Percentiles rank a stretch among this genome's conserved stretches.
Evolutionary conservation across 257 asterid species (phyloP).

Genomic region (Parsonsia alboflavescens): DNA sequence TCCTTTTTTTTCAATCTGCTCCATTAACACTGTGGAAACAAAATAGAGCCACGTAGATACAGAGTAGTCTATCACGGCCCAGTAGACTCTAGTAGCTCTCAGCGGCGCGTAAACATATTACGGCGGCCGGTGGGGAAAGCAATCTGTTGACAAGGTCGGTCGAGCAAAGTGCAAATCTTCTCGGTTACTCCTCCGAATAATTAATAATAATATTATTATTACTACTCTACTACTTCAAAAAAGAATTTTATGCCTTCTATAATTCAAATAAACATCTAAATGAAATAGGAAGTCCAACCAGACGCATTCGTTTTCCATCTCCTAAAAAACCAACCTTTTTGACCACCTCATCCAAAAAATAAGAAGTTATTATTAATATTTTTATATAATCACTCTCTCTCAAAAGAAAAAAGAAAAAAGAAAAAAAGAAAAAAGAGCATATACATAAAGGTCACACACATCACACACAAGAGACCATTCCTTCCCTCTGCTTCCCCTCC

Average conservation of each 20-base stretch:
- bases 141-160: not conserved
- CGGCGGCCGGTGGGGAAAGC: no score
- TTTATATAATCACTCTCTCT: not conserved
- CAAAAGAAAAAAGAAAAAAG: not conserved
- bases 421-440: not conserved
- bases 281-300: not conserved
- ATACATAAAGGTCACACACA: not conserved
- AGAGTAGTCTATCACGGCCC: no score
- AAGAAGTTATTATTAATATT: no score
- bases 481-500: not conserved
- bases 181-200: not conserved
- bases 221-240: no score
- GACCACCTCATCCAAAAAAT: not conserved
- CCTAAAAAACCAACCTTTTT: not conserved
- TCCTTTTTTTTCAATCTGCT: no score
- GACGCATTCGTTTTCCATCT: conserved; percentile 5
- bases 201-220: no score
- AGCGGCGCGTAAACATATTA: not conserved
- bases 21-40: not conserved
- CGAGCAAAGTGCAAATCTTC: not conserved
- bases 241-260: no score
- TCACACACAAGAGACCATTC: conserved; percentile 1
- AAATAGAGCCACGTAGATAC: not conserved
- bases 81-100: no score
- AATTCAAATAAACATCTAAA: not conserved